A percentile compares a stretch with the other conserved stretches of the same genome.
phyloP scores from a whole-genome alignment of 345 rosid genomes.

The Lumnitzera littorea region DNA sequence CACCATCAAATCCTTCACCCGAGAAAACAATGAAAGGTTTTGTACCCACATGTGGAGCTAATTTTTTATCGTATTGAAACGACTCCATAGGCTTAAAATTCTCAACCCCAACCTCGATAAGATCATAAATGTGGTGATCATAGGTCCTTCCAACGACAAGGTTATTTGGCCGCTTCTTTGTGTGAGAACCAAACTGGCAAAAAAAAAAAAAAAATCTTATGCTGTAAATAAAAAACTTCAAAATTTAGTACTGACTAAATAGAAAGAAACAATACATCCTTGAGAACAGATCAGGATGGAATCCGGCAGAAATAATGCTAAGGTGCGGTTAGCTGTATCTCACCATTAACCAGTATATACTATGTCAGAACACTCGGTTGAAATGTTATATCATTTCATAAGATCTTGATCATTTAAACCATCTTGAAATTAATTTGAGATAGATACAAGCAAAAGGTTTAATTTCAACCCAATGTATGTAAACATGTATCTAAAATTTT shows the following conservation, averaged over 20 bases:
- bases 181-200: slow-evolving; percentile 77
- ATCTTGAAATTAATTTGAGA: too few relatives aligned
- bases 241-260: neutral
- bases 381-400: too few relatives aligned
- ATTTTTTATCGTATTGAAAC: slow-evolving; percentile 63
- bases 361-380: too few relatives aligned
- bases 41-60: slow-evolving; percentile 66
- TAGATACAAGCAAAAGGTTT: too few relatives aligned
- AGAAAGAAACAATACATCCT: neutral
- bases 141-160: slow-evolving; percentile 79
- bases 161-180: slow-evolving; percentile 91
- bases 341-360: neutral
- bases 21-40: slow-evolving; percentile 77
- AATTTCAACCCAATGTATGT: too few relatives aligned
- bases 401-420: too few relatives aligned
- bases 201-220: neutral
- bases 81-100: slow-evolving; percentile 63
- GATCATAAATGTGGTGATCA: slow-evolving; percentile 80
- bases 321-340: too few relatives aligned
- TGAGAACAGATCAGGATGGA: too few relatives aligned
- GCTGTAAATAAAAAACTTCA: neutral
- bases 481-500: too few relatives aligned
- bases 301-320: too few relatives aligned
- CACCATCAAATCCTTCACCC: slow-evolving; percentile 84
- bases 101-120: slow-evolving; percentile 89